Evolutionary conservation across 805 yeast species (phyloP).

Genomic region (Candida pseudofarinosa): DNA sequence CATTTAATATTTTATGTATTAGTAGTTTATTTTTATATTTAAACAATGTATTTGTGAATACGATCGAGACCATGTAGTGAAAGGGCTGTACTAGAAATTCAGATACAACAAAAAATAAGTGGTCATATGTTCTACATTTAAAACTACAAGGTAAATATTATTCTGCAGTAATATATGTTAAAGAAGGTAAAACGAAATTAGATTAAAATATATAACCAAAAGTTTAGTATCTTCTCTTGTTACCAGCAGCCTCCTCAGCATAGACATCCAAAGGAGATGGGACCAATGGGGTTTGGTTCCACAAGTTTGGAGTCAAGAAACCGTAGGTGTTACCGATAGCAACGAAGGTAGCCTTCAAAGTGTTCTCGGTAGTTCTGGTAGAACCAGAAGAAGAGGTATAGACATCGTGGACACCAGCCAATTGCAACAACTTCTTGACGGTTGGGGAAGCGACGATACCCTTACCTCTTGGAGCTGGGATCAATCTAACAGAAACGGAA

Average conservation of each 20-base stretch:
- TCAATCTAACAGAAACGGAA: constrained; percentile 96
- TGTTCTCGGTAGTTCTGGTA: constrained; percentile 99
- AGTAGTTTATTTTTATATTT: not conserved
- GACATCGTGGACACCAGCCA: constrained; percentile 99
- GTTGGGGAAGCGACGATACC: constrained; percentile 99
- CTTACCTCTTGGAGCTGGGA: constrained; percentile 99
- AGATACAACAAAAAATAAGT: too few relatives aligned
- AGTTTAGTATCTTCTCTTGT: constrained; percentile 72
- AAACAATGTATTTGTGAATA: too few relatives aligned
- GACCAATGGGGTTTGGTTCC: constrained; percentile 81
- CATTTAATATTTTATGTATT: not conserved
- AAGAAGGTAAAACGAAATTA: too few relatives aligned
- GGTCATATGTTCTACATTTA: too few relatives aligned
- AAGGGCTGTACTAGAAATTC: too few relatives aligned
- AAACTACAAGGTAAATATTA: too few relatives aligned
- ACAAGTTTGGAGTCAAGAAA: constrained; percentile 99
- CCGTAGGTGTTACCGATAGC: constrained; percentile 99
- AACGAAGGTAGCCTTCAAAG: constrained; percentile 98
- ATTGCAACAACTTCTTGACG: constrained; percentile 96
- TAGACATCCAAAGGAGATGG: constrained; percentile 93
- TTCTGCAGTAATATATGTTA: too few relatives aligned
- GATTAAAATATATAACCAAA: constrained; percentile 4
- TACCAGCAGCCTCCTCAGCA: constrained; percentile 75
- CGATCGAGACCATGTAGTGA: too few relatives aligned
- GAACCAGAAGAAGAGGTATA: constrained; percentile 98